Base-by-base conservation (phyloP, 768 basidiomycete species). In the Naganishia vaughanmartiniae region DNA sequence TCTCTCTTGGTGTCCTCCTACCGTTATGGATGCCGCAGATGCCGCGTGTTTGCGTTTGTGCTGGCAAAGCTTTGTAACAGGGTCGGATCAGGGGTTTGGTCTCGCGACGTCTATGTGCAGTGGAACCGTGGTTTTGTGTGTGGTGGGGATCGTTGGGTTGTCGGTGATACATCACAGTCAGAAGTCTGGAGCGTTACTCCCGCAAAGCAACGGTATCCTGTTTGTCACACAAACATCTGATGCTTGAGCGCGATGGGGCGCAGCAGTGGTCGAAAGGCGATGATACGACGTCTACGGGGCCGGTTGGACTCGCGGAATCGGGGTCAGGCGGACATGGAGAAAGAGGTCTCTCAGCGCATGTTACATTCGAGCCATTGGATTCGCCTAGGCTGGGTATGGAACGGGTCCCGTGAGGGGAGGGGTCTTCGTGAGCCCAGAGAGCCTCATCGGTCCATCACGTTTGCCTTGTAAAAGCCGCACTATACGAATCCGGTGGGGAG, bases 381-480 rank as follows among this genome's bases (percentile, higher is more conserved):
- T 63, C 42, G 60, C 60, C 42, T 15, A 42, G 36, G 60, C n/a
- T 42, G 4, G 39, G 60, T 6, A 45, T 21, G 42, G 14, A 42
- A 45, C 26, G 15, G 14, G 60, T 63, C 36, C n/a, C 14, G 6
- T 30, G 28, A 63, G 60, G 60, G 60, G 60, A 63, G 60, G 60
- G 60, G 39, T 63, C 60, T 34, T 63, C 26, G 60, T 6, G 60
- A 63, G 39, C 60, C 60, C 60, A 26, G 60, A 63, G 60, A 63
- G 60, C 60, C 60, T 63, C 42, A 30, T 28, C 24, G 36, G 30
- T 34, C 57, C 57, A 30, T 11, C 19, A 5, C 4, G 19, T 56
- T 42, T 42, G 55, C 55, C 31, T 56, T 11, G 31, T n/a, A 34
- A 21, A 58, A n/a, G 2, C 24, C 7, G 12, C 2, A 2, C 28